A percentile compares a stretch with the other conserved stretches of the same genome.
These are phyloP conservation scores for Cytospora leucostoma DNA, from an alignment of 2,329 filamentous ascomycete genomes.

Conservation along the genomic window DNA sequence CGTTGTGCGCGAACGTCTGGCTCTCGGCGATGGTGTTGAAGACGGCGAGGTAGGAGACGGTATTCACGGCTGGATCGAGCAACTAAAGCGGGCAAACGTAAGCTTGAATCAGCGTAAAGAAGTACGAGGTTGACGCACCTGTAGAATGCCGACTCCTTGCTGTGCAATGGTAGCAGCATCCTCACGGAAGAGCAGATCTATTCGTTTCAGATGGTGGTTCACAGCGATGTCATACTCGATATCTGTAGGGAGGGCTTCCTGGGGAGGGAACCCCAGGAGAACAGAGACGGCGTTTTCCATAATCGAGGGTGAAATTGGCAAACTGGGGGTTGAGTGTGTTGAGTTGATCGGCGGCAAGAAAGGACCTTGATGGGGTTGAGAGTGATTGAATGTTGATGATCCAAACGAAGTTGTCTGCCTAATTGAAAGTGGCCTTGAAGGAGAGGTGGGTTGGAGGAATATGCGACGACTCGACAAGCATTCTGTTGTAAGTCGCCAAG, in stretches of 20 bases:
- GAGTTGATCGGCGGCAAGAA: neutral
- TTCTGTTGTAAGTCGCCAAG: neutral
- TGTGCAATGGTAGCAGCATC: slow-evolving; percentile 36
- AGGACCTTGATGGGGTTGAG: neutral
- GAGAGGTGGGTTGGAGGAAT: neutral
- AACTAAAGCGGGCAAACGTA: slow-evolving; percentile 36
- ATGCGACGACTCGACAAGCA: neutral
- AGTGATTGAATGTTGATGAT: neutral
- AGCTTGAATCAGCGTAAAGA: neutral
- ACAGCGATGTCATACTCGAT: slow-evolving; percentile 45
- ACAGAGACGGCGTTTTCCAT: slow-evolving; percentile 43
- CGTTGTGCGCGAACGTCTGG: slow-evolving; percentile 32
- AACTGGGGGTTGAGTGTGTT: neutral
- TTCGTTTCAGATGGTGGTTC: slow-evolving; percentile 40
- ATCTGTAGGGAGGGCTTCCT: slow-evolving; percentile 33
- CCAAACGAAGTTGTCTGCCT: neutral
- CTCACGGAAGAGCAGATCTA: slow-evolving; percentile 43
- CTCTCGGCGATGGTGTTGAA: slow-evolving; percentile 44
- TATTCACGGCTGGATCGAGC: slow-evolving; percentile 50
- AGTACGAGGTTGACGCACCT: slow-evolving; percentile 36
- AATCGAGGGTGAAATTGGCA: neutral
- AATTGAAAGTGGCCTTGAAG: neutral
- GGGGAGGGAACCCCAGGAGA: slow-evolving; percentile 47
- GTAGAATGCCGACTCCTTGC: slow-evolving; percentile 43
- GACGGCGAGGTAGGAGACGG: slow-evolving; percentile 53